Evolutionary conservation across 2,329 filamentous ascomycete genomes (phyloP).

Genomic region (Eutypella sp.): DNA sequence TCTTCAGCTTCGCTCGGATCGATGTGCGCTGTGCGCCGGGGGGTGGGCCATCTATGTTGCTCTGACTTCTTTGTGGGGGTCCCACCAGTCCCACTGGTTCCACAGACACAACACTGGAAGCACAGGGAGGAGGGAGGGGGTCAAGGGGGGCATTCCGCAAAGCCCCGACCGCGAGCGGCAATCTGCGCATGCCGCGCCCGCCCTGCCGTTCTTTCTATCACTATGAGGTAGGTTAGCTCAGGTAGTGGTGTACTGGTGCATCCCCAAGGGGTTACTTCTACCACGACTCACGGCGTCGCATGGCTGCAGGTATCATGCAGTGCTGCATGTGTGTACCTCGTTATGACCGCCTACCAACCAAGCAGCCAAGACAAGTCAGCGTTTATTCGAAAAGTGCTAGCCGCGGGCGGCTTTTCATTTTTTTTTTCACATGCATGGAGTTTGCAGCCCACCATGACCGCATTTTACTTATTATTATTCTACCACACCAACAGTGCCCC

Average conservation of each 20-base stretch:
- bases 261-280: no score
- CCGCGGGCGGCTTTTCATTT: neutral
- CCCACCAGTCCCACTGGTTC: no score
- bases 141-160: neutral
- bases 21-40: neutral
- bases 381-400: no score
- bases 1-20: no score
- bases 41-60: neutral
- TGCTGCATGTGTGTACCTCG: neutral
- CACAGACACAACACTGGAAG: no score
- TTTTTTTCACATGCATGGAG: neutral
- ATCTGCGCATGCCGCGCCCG: no score
- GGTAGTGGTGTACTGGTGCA: no score
- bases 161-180: neutral
- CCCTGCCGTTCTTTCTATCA: neutral
- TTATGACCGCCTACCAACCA: neutral
- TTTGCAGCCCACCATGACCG: neutral
- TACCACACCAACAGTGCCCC: no score
- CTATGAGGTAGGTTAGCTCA: no score
- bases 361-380: neutral
- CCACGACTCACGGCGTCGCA: neutral
- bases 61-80: neutral
- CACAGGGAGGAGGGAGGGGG: no score
- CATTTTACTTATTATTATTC: no score
- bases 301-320: neutral